Evolutionary conservation across 768 basidiomycete genomes (phyloP), one percentile per base, ranked within the genome.

Genomic region (Leucocoprinus sp.): DNA sequence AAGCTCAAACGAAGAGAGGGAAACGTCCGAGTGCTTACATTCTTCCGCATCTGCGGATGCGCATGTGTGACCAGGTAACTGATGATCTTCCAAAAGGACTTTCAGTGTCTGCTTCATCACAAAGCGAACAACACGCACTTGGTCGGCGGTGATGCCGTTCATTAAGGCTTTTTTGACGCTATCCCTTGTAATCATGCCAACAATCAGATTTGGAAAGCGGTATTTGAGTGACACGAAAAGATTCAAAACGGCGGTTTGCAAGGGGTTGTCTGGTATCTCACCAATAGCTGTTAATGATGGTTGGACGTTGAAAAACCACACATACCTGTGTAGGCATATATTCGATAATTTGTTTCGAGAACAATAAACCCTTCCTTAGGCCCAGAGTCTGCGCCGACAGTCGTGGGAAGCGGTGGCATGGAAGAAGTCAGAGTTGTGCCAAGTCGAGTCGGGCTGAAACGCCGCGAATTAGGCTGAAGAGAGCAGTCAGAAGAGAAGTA

Each of bases 31-130:
- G 22, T 28, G 33, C 43, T 46, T 41, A 92, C 91, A 60, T 93
- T 91, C 64, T 84, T 90, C 60, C 87, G 80, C 96, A 99, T 98
- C 65, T 97, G 95, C 21, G 93, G 89, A 63, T 98, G 96, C 1
- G 95, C 96, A 65, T 98, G 93, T 36, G 86, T 84, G 19, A 83
- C 78, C 33, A 99, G 74, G 64, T 98, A 98, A 60, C 84, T 85
- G 60, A 99, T 93, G 60, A 98, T 96, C 92, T 98, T 36, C 42
- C 45, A 51, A 37, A 37, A 51, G 27, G 39, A 44, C 48, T 26
- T 42, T 39, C 22, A 48, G 35, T 22, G 15, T 28, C 24, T 35
- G 15, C 39, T 12, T n/a, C 46, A 42, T 19, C 37, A 35, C 22
- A 22, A n/a, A 11, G 35, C 15, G 14, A 42, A 18, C 44, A 44